Base-by-base conservation (phyloP, 352 stramenopile species). In the Globisporangium abappressorium region DNA sequence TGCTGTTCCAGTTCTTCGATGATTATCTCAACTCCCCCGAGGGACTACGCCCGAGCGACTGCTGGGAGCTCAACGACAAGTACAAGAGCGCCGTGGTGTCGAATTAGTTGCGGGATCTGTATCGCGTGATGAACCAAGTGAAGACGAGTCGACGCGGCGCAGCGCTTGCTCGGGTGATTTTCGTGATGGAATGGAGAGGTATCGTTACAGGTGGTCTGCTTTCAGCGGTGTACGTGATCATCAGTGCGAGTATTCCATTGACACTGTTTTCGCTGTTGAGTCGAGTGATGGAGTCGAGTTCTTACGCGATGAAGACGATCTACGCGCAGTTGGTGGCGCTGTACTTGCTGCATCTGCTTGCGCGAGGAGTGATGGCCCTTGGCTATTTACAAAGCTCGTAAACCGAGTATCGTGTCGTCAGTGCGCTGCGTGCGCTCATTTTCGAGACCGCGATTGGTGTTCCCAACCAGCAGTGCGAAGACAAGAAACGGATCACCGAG, bases 231-330 rank as follows among this genome's bases (percentile, higher is more conserved):
- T 83, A 74, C 51, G 62, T 84, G 5, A 57, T 73, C 15, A 85
- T 75, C 57, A 77, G 82, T 62, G 51, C 75, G 5, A 69, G 68
- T 34, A 76, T 76, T 11, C 79, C 81, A 5, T 65, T 87, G 3
- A 68, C 82, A 20, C 72, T 89, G 2, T 89, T 79, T 66, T 61
- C 72, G 64, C 64, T 89, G 57, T 68, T 85, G 49, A 64, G 5
- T 4, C 62, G 70, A 7, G 71, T 71, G 59, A 70, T 78, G 5
- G 80, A 72, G 14, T 78, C 58, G 43, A 66, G 30, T 24, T 73
- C 66, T 60, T 75, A 79, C 46, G 57, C 53, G 28, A 67, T 73
- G 53, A 67, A 62, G 11, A 62, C 71, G n/a, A 61, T 81, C 5
- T 76, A 68, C 26, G 51, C 30, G 30, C 38, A 70, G 20, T 33